Evolutionary conservation across 2,329 filamentous ascomycete species (phyloP).

Genomic region (Colletotrichum kahawae): DNA sequence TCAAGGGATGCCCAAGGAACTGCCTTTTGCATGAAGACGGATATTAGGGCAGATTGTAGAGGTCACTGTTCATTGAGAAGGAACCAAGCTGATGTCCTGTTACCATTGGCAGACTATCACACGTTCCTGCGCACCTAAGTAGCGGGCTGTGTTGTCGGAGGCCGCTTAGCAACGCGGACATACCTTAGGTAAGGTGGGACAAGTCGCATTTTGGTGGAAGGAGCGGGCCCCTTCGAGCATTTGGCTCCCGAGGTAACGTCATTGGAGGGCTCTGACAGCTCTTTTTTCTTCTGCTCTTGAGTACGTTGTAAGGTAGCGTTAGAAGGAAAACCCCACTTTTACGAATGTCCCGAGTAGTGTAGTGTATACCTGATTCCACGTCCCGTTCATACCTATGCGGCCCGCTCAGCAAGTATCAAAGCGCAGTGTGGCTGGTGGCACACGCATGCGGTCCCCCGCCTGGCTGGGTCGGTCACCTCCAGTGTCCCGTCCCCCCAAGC

Average conservation of each 20-base stretch:
- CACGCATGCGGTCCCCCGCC: not conserved
- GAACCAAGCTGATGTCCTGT: not conserved
- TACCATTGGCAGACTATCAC: not conserved
- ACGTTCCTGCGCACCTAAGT: not conserved
- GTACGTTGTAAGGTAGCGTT: not conserved
- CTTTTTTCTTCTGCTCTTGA: not conserved
- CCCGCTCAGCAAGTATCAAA: not conserved
- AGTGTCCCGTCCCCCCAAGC: not conserved
- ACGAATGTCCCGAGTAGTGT: not conserved
- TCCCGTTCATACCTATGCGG: no score
- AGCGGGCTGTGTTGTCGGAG: not conserved
- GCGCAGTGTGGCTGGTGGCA: not conserved
- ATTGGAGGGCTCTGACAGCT: not conserved
- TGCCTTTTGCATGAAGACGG: constrained; percentile 37
- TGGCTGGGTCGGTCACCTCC: not conserved
- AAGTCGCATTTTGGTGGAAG: not conserved
- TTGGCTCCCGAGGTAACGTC: not conserved
- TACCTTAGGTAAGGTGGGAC: not conserved
- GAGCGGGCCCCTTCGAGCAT: not conserved
- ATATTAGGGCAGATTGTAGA: not conserved
- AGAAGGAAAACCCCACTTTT: not conserved
- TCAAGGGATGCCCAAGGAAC: constrained; percentile 32
- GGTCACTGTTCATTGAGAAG: not conserved
- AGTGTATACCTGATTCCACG: not conserved
- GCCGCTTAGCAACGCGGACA: not conserved